These are phyloP conservation scores for Nepenthes alata DNA, from an alignment of 179 eudicot species.

Conservation along the genomic window DNA sequence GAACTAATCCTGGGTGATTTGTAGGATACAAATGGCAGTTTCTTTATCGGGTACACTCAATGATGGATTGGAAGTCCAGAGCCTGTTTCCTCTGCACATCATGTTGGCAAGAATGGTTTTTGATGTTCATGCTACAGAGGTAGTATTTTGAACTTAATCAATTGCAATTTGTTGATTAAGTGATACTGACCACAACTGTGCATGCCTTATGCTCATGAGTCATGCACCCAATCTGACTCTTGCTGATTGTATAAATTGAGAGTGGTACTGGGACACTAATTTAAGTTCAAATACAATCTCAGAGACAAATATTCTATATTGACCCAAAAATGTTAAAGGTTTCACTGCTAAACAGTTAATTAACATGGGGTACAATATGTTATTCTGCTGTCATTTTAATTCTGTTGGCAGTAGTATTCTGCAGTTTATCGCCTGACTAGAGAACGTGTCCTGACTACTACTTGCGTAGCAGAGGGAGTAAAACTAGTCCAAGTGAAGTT, in stretches of 20 bases:
- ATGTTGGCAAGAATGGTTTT: conserved; percentile 58
- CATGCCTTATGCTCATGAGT: background rate
- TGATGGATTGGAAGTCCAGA: conserved; percentile 38
- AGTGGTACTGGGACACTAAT: too few species aligned
- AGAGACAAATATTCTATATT: too few species aligned
- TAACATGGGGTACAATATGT: background rate
- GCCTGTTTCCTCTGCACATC: conserved; percentile 51
- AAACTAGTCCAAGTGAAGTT: conserved; percentile 45
- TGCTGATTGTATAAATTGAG: background rate
- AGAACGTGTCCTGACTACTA: conserved; percentile 39
- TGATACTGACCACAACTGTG: conserved; percentile 5
- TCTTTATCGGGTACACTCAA: conserved; percentile 39
- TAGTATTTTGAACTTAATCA: conserved; percentile 15
- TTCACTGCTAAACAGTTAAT: too few species aligned
- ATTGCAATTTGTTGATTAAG: conserved; percentile 3
- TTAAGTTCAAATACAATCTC: conserved; percentile 4
- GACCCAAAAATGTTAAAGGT: too few species aligned
- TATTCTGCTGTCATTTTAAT: conserved; percentile 13
- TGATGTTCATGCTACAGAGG: conserved; percentile 38
- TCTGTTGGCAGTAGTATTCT: conserved; percentile 52
- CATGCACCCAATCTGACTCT: background rate
- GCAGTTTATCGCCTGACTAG: conserved; percentile 69
- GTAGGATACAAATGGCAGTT: conserved; percentile 61
- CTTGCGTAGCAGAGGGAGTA: conserved; percentile 33
- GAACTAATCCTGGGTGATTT: conserved; percentile 9